phyloP scores from a whole-genome alignment of 1,284 basidiomycete genomes.

The Trichosporon sp. region DNA sequence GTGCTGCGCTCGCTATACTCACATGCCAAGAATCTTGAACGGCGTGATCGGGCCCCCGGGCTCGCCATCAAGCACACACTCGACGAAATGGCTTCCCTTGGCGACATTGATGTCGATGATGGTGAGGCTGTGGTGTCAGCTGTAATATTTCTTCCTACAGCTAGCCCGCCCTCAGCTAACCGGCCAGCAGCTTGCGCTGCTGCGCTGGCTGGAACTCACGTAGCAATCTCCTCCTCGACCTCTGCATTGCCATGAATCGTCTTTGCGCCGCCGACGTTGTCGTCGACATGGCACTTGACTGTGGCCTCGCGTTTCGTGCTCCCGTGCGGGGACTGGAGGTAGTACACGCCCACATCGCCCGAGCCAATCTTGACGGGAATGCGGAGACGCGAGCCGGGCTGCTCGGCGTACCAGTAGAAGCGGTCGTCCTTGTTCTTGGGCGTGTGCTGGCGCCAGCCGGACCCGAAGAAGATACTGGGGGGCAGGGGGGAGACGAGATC shows the following conservation, averaged over 20 bases:
- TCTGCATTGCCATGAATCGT: conserved; percentile 56
- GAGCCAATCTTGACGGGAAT: conserved; percentile 53
- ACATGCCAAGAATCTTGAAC: conserved; percentile 78
- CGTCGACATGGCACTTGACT: conserved; percentile 58
- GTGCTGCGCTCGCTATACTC: conserved; percentile 23
- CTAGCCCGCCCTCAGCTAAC: no score
- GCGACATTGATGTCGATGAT: conserved; percentile 75
- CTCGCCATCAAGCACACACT: conserved; percentile 74
- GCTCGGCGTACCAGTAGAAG: conserved; percentile 81
- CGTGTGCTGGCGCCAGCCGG: conserved; percentile 83
- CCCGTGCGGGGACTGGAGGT: conserved; percentile 51
- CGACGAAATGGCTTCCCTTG: conserved; percentile 77
- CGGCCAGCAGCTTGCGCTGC: no score
- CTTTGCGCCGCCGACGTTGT: conserved; percentile 56
- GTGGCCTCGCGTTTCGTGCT: conserved; percentile 46
- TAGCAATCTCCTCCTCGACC: conserved; percentile 37
- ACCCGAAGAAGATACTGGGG: conserved; percentile 81
- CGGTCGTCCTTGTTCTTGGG: conserved; percentile 60
- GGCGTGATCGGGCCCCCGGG: conserved; percentile 65
- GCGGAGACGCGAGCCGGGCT: conserved; percentile 51
- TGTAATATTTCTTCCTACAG: no score
- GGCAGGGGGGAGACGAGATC: conserved; percentile 93
- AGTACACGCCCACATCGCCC: conserved; percentile 59
- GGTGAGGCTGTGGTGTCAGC: conserved; percentile 58
- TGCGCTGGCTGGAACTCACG: conserved; percentile 28